Evolutionary conservation across 2,329 filamentous ascomycete genomes (phyloP).

Genomic region (Didymella segeticola): DNA sequence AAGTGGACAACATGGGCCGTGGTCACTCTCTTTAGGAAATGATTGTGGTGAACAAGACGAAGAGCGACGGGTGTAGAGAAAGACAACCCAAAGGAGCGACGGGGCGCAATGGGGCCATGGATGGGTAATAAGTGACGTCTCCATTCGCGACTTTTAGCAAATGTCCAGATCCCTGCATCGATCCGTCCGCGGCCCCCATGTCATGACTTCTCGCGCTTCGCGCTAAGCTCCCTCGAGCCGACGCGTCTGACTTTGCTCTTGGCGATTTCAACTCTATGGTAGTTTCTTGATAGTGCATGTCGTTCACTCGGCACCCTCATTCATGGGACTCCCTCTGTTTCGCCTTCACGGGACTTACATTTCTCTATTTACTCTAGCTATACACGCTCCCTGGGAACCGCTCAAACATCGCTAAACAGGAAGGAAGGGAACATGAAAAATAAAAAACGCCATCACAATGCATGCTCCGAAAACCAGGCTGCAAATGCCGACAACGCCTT

Average conservation of each 20-base stretch:
- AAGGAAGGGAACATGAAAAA: neutral
- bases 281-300: too few relatives aligned
- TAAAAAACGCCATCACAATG: conserved; percentile 12
- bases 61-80: neutral
- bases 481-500: conserved; percentile 6
- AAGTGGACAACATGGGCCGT: conserved; percentile 22
- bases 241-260: neutral
- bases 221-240: neutral
- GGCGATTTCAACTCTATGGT: too few relatives aligned
- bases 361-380: neutral
- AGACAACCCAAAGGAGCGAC: neutral
- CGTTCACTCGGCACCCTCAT: too few relatives aligned
- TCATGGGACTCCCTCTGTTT: neutral
- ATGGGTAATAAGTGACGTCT: conserved; percentile 24
- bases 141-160: conserved; percentile 22
- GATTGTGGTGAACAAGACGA: too few relatives aligned
- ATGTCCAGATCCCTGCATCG: conserved; percentile 20
- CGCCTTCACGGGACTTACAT: conserved; percentile 18
- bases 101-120: neutral
- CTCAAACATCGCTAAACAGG: conserved; percentile 1
- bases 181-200: conserved; percentile 24
- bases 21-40: conserved; percentile 31
- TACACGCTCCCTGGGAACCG: conserved; percentile 1
- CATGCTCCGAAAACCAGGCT: neutral
- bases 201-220: conserved; percentile 17